A percentile compares a stretch with the other conserved stretches of the same genome.
These are phyloP conservation scores for Beauveria pseudobassiana DNA, from an alignment of 2,329 filamentous ascomycete species.

Conservation along the genomic window DNA sequence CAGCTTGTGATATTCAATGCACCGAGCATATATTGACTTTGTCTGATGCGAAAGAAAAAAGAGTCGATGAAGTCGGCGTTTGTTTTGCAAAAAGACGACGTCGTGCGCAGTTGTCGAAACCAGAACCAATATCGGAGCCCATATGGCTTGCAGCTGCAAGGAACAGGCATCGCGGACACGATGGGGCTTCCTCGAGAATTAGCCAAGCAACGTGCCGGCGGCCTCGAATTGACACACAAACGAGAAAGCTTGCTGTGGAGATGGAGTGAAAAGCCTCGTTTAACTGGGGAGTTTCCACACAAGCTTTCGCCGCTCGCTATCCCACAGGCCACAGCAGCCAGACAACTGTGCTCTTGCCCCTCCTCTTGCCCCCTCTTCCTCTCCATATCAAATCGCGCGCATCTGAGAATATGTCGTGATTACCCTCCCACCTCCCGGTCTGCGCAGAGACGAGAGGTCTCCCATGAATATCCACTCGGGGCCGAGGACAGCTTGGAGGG, in stretches of 20 bases:
- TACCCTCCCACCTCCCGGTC: not conserved
- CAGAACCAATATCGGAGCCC: not conserved
- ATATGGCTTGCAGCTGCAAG: slow-evolving; percentile 8
- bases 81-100: too few species aligned
- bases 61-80: too few species aligned
- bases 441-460: not conserved
- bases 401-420: slow-evolving; percentile 7
- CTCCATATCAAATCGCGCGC: not conserved
- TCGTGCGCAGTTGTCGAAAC: not conserved
- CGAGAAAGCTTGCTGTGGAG: not conserved
- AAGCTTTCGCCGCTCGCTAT: not conserved
- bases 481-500: not conserved
- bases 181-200: not conserved
- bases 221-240: not conserved
- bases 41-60: too few species aligned
- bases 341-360: too few species aligned
- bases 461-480: not conserved
- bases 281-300: too few species aligned
- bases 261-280: not conserved
- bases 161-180: not conserved
- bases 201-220: not conserved
- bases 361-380: not conserved
- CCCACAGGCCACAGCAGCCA: not conserved
- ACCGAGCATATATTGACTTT: too few species aligned
- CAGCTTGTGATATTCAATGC: too few species aligned